These are phyloP conservation scores for Colletotrichum sp. DNA, from an alignment of 2,329 filamentous ascomycete species.

Conservation along the genomic window DNA sequence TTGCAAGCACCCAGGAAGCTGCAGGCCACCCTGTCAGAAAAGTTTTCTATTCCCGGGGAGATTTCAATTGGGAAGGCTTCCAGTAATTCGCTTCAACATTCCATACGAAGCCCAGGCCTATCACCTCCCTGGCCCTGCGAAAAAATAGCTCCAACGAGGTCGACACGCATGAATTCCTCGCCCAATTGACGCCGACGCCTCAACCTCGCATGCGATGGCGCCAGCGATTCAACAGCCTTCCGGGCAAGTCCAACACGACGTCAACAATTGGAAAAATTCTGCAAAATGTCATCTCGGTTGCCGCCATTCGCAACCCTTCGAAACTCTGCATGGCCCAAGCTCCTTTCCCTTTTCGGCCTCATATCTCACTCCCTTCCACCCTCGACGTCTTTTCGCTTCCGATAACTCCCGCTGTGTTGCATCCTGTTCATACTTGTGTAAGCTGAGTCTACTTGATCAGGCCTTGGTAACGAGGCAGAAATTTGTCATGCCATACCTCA, in stretches of 20 bases:
- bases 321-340: slow-evolving; percentile 7
- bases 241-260: background rate
- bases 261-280: background rate
- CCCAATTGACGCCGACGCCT: background rate
- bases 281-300: slow-evolving; percentile 2
- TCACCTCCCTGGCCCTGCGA: background rate
- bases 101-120: background rate
- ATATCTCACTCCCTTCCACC: background rate
- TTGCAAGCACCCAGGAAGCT: background rate
- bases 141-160: background rate
- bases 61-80: background rate
- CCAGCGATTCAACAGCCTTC: background rate
- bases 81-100: background rate
- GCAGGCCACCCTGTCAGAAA: background rate
- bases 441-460: too few species aligned
- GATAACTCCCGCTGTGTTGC: background rate
- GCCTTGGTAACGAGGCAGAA: too few species aligned
- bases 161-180: background rate
- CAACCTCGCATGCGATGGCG: background rate
- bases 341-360: background rate
- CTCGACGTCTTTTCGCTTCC: background rate
- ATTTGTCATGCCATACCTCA: too few species aligned
- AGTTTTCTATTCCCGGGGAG: background rate
- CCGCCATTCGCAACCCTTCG: background rate
- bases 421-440: background rate